Base-by-base conservation (phyloP, 1,139 yeast species). In the Hemisphaericaspora xylanilytica region DNA sequence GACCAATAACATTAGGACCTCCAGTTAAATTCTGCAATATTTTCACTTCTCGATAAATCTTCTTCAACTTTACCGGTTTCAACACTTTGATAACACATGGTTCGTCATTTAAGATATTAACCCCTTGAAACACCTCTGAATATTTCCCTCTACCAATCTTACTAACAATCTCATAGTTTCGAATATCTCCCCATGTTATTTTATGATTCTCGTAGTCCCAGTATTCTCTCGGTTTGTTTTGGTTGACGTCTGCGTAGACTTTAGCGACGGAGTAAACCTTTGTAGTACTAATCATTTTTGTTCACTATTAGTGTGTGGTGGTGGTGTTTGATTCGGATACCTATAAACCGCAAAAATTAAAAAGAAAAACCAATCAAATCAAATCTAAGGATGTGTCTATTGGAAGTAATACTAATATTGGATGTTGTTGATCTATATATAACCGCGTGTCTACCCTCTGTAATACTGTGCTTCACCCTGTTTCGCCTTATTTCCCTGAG, bases 121-220 rank as follows among this genome's bases (percentile, higher is more conserved):
- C 66, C 26, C 83, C 94, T 65, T 77, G 83, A 61, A 94, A 94
- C 30, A 95, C 99, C 64, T 94, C 99, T 7, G 96, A 86, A 64
- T 94, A 94, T 67, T 92, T 92, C 37, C 99, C 98, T 45, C 98
- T 79, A 21, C 99, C 99, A 37, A 94, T 87, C 62, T 92, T 92
- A 48, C 84, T 77, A 40, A 89, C 80, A 47, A 94, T 88, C 64
- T 94, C 99, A 64, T 92, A 92, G 65, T 85, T 81, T 45, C 76
- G 68, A 48, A 85, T 84, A 30, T 74, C 65, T 8, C 89, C 87
- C 92, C 92, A 85, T 33, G 75, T 74, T 38, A 85, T 81, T 39
- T 70, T 69, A 72, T 78, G 62, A 53, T 80, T 81, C 50, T 84
- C 94, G 59, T 92, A 92, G 65, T 92, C 97, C 96, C 97, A 92